Conservation (phyloP, 2,329 filamentous ascomycete species). For the Xylariaceae sp. region DNA sequence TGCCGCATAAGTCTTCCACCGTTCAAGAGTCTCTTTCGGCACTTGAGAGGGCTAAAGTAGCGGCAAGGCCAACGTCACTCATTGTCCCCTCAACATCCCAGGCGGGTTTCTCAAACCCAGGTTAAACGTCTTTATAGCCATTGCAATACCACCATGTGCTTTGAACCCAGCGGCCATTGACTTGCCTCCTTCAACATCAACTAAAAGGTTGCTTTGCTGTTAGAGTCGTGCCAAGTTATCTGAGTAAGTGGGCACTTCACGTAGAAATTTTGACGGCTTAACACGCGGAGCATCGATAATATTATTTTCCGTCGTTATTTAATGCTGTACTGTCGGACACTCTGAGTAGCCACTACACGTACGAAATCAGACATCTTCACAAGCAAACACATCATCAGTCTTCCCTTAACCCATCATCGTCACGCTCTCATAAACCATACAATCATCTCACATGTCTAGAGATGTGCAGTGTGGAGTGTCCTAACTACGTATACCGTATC, state of each 20-base stretch:
- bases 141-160: not conserved
- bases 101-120: not conserved
- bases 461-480: constrained; percentile 3
- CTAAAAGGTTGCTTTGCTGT: not conserved
- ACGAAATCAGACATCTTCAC: too few relatives aligned
- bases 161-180: not conserved
- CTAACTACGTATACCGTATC: constrained; percentile 8
- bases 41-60: not conserved
- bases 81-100: not conserved
- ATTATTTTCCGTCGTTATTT: too few relatives aligned
- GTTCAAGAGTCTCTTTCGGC: not conserved
- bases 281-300: not conserved
- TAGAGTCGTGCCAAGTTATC: not conserved
- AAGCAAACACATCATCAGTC: too few relatives aligned
- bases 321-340: too few relatives aligned
- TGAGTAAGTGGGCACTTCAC: not conserved
- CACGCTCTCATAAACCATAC: too few relatives aligned
- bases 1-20: not conserved
- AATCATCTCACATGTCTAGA: not conserved
- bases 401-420: not conserved
- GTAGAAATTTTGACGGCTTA: not conserved
- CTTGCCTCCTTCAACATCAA: not conserved
- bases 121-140: not conserved
- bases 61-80: not conserved
- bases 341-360: too few relatives aligned